Evolutionary conservation across 805 yeast genomes (phyloP).

Genomic region (Dipodascus albidus): DNA sequence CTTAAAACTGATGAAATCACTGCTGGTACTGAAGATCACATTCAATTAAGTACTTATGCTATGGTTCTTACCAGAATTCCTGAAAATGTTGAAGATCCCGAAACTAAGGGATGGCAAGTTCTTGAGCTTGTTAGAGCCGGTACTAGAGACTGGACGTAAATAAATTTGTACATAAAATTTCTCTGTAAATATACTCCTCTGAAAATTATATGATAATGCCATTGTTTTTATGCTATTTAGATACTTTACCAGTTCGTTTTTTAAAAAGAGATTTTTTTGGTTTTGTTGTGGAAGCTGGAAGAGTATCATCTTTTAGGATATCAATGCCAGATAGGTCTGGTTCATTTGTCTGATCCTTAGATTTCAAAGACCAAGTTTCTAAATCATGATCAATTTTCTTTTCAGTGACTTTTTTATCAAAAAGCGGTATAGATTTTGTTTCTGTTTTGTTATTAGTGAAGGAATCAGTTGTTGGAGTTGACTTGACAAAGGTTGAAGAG

Average conservation of each 20-base stretch:
- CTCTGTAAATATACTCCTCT: no score
- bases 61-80: constrained; percentile 90
- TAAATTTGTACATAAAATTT: background rate
- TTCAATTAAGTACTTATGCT: constrained; percentile 87
- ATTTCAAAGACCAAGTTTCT: background rate
- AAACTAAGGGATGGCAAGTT: constrained; percentile 96
- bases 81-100: constrained; percentile 79
- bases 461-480: background rate
- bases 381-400: background rate
- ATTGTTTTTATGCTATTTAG: constrained; percentile 2
- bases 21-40: constrained; percentile 92
- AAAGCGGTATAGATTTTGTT: background rate
- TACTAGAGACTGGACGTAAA: constrained; percentile 64
- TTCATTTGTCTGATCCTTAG: background rate
- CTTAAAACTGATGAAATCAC: constrained; percentile 87
- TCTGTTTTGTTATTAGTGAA: background rate
- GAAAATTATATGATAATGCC: constrained; percentile 2
- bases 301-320: background rate
- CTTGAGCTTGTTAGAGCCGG: constrained; percentile 91
- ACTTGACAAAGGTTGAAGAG: background rate
- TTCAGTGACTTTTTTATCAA: constrained; percentile 1
- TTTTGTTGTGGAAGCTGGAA: background rate
- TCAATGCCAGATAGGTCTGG: background rate
- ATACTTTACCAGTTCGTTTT: background rate
- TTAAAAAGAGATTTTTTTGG: constrained; percentile 2